Conservation (phyloP, 2,329 filamentous ascomycete species). For the Kalaharituber pfeilii region DNA sequence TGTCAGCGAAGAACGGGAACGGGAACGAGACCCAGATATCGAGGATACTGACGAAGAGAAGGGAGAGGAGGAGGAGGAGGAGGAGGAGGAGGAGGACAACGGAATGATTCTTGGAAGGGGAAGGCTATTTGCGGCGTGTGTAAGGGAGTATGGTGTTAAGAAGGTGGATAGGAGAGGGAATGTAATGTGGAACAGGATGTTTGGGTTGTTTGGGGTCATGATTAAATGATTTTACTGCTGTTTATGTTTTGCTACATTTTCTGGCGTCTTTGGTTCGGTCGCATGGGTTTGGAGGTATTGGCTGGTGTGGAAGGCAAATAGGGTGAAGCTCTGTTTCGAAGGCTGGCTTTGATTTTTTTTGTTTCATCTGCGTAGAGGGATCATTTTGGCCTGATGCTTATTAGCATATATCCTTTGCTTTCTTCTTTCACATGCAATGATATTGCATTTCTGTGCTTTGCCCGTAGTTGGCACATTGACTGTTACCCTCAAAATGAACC, state of each 20-base stretch:
- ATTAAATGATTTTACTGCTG: constrained; percentile 5
- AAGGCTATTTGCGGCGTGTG: constrained; percentile 13
- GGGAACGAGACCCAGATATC: not conserved
- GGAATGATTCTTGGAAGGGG: not conserved
- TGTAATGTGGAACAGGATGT: constrained; percentile 11
- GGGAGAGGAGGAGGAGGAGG: too few relatives aligned
- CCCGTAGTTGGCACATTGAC: too few relatives aligned
- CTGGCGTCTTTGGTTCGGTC: not conserved
- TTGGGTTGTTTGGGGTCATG: constrained; percentile 13
- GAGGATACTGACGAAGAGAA: constrained; percentile 1
- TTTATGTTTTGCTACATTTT: not conserved
- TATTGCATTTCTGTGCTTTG: too few relatives aligned
- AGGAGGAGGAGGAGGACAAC: not conserved
- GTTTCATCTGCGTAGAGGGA: too few relatives aligned
- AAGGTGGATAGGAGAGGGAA: not conserved
- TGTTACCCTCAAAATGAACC: too few relatives aligned
- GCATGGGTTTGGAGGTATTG: too few relatives aligned
- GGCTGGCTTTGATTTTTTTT: too few relatives aligned
- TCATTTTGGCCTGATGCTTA: too few relatives aligned
- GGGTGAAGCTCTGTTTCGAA: too few relatives aligned
- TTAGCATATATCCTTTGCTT: too few relatives aligned
- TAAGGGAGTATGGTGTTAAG: constrained; percentile 14
- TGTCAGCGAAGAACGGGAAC: not conserved
- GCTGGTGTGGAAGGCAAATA: too few relatives aligned
- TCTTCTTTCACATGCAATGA: too few relatives aligned